phyloP scores from a whole-genome alignment of 176 grass and related monocot species.

The Neostapfia colusana region DNA sequence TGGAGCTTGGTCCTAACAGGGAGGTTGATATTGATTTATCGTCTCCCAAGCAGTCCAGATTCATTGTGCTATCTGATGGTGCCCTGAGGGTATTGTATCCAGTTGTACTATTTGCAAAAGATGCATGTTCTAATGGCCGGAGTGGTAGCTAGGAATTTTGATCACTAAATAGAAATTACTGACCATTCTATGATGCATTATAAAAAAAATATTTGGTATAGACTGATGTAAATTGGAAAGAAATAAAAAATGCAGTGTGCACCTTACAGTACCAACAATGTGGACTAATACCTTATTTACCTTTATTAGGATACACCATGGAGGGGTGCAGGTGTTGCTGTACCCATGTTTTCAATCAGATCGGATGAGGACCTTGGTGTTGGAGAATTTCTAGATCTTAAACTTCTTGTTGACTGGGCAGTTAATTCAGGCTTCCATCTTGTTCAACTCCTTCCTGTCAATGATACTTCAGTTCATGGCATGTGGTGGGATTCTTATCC shows the following conservation, averaged over 20 bases:
- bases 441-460: constrained; percentile 91
- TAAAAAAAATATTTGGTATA: constrained; percentile 28
- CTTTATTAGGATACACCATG: constrained; percentile 77
- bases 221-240: constrained; percentile 29
- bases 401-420: constrained; percentile 93
- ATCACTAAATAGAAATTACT: background rate
- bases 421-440: constrained; percentile 94
- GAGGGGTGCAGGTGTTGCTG: constrained; percentile 94
- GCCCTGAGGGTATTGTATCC: constrained; percentile 68
- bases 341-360: constrained; percentile 88
- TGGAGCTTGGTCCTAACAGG: constrained; percentile 86
- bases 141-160: constrained; percentile 10
- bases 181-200: constrained; percentile 9
- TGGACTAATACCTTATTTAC: constrained; percentile 33
- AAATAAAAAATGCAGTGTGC: constrained; percentile 20
- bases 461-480: constrained; percentile 90
- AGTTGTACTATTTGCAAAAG: constrained; percentile 15
- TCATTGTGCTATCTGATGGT: constrained; percentile 75
- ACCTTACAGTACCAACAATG: constrained; percentile 7
- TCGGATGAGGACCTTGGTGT: constrained; percentile 88
- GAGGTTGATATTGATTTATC: constrained; percentile 68
- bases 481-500: constrained; percentile 99
- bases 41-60: constrained; percentile 60
- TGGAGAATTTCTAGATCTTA: constrained; percentile 98
- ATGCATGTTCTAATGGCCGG: constrained; percentile 29